Conservation (phyloP, 1,284 basidiomycete species). For the Kalmanozyma brasiliensis region DNA sequence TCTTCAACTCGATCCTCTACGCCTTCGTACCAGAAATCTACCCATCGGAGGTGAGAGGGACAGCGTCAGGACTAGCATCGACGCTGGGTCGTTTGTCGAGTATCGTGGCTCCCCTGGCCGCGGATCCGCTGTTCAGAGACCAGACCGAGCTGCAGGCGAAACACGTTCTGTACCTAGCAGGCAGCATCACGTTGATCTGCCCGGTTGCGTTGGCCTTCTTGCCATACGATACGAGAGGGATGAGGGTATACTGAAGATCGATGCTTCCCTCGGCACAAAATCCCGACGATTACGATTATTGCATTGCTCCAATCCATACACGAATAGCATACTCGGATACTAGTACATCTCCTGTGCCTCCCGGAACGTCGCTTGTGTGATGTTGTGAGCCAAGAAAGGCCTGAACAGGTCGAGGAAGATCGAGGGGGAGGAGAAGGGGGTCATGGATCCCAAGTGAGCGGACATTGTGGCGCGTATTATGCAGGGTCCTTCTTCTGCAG, state of each 20-base stretch:
- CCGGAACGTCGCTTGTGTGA: too few relatives aligned
- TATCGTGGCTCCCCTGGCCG: conserved; percentile 68
- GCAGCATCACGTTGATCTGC: conserved; percentile 51
- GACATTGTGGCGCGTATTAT: too few relatives aligned
- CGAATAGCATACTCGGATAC: neutral
- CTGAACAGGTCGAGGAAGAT: too few relatives aligned
- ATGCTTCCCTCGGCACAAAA: neutral
- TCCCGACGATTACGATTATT: too few relatives aligned
- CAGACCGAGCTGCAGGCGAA: conserved; percentile 35
- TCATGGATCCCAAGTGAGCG: too few relatives aligned
- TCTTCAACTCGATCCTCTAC: conserved; percentile 70
- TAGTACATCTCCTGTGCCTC: too few relatives aligned
- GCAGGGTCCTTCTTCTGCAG: too few relatives aligned
- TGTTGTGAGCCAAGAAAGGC: too few relatives aligned
- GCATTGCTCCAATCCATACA: neutral
- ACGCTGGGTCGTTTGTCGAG: conserved; percentile 68
- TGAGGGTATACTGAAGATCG: conserved; percentile 32
- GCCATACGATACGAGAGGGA: conserved; percentile 56
- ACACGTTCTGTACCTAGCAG: conserved; percentile 56
- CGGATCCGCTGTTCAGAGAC: conserved; percentile 75
- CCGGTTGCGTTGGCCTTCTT: conserved; percentile 53
- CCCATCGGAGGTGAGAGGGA: conserved; percentile 68
- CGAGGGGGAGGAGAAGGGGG: too few relatives aligned
- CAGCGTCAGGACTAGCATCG: conserved; percentile 67
- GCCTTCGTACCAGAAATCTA: conserved; percentile 69